Evolutionary conservation across 2,329 filamentous ascomycete species (phyloP).

Genomic region (Podosphaera leucotricha): DNA sequence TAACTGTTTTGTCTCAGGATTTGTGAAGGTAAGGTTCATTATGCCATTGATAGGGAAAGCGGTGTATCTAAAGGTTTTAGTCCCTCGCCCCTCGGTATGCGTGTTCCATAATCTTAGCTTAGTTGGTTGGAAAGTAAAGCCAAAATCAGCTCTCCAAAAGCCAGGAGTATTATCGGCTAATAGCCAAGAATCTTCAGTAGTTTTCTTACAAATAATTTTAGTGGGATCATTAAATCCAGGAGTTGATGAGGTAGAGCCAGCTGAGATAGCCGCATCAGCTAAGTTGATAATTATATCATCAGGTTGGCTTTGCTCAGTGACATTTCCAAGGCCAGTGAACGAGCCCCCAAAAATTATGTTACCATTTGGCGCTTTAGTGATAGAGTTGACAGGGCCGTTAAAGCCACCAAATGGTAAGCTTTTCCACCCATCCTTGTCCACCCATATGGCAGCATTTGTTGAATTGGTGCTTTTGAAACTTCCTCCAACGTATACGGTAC

Average conservation of each 20-base stretch:
- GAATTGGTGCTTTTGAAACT: conserved; percentile 61
- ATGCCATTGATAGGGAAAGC: conserved; percentile 74
- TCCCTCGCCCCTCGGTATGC: conserved; percentile 59
- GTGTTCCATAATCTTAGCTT: conserved; percentile 80
- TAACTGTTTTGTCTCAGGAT: conserved; percentile 44
- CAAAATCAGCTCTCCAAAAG: conserved; percentile 63
- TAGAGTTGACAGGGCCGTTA: conserved; percentile 76
- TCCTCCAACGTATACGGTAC: conserved; percentile 78
- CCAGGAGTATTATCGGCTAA: conserved; percentile 52
- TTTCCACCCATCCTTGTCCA: conserved; percentile 40
- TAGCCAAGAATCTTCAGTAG: conserved; percentile 54
- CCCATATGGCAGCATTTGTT: conserved; percentile 76
- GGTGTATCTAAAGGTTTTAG: conserved; percentile 68
- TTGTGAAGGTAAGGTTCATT: conserved; percentile 83
- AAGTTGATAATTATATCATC: conserved; percentile 70
- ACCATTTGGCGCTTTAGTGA: conserved; percentile 54
- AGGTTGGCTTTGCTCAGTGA: conserved; percentile 38
- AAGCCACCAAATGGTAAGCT: conserved; percentile 81
- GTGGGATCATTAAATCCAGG: conserved; percentile 49
- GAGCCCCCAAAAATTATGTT: conserved; percentile 81
- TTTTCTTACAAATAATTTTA: conserved; percentile 63
- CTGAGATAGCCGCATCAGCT: conserved; percentile 48
- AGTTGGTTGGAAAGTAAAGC: conserved; percentile 66
- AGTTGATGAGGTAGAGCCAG: conserved; percentile 34
- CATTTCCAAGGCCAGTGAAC: conserved; percentile 74